phyloP scores from a whole-genome alignment of 352 stramenopile genomes.

The Globisporangium perplexum region DNA sequence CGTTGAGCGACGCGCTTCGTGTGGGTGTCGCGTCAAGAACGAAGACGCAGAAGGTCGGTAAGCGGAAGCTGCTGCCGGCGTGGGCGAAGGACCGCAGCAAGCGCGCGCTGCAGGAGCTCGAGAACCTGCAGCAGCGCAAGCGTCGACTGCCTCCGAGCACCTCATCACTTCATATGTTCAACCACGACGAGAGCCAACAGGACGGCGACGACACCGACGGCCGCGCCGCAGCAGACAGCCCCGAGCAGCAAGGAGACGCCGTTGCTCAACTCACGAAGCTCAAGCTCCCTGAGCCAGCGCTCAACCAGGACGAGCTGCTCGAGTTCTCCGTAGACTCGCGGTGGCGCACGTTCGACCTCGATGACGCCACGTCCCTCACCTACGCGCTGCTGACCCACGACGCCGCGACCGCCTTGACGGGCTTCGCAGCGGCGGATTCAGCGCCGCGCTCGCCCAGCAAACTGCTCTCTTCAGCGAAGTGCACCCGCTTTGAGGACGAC shows the following conservation, averaged over 20 bases:
- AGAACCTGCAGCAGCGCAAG: constrained; percentile 20
- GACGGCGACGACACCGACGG: background rate
- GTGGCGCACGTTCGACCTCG: constrained; percentile 41
- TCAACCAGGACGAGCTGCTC: constrained; percentile 14
- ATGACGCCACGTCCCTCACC: constrained; percentile 32
- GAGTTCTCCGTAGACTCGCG: constrained; percentile 31
- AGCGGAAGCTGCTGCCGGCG: constrained; percentile 21
- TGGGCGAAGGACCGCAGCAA: constrained; percentile 72
- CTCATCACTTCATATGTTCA: background rate
- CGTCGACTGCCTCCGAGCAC: constrained; percentile 8
- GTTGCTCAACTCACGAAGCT: background rate
- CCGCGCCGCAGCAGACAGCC: too few relatives aligned
- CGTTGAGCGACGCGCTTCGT: background rate
- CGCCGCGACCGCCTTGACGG: background rate
- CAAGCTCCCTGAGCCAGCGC: background rate
- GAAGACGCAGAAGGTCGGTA: constrained; percentile 19
- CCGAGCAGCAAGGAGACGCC: background rate
- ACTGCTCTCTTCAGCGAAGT: background rate
- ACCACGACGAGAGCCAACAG: background rate
- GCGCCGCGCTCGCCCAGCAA: background rate
- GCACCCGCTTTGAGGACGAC: constrained; percentile 3
- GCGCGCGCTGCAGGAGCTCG: constrained; percentile 51
- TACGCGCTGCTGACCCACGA: constrained; percentile 49
- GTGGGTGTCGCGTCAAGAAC: background rate
- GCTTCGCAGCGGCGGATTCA: background rate